A percentile compares a stretch with the other conserved stretches of the same genome.
Conservation (phyloP, 768 basidiomycete genomes). For the Boletus edulis region DNA sequence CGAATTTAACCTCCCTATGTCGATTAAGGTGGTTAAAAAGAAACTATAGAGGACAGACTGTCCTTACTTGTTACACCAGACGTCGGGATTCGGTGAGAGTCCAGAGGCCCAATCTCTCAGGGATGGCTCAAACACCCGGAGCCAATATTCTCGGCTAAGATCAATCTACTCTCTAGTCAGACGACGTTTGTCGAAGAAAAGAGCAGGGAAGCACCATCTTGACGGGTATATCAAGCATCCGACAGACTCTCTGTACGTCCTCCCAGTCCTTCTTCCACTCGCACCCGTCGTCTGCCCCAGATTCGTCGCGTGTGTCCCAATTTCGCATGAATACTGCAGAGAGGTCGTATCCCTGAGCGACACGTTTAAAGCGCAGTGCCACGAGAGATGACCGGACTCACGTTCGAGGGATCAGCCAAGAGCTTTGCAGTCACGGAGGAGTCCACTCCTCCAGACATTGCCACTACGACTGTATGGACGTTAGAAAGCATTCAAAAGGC, state of each 20-base stretch:
- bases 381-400: slow-evolving; percentile 24
- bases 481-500: background rate
- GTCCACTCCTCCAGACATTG: slow-evolving; percentile 96
- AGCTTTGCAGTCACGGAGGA: slow-evolving; percentile 86
- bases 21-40: background rate
- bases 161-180: slow-evolving; percentile 56
- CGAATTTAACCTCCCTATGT: slow-evolving; percentile 86
- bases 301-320: slow-evolving; percentile 88
- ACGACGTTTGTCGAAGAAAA: background rate
- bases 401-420: slow-evolving; percentile 54
- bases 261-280: slow-evolving; percentile 97
- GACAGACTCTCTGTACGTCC: slow-evolving; percentile 82
- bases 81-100: slow-evolving; percentile 88
- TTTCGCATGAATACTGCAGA: slow-evolving; percentile 95
- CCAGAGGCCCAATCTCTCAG: slow-evolving; percentile 75
- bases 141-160: slow-evolving; percentile 90
- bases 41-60: too few species aligned
- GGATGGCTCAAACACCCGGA: slow-evolving; percentile 84
- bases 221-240: slow-evolving; percentile 68
- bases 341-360: slow-evolving; percentile 67
- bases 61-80: slow-evolving; percentile 80
- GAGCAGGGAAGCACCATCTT: slow-evolving; percentile 48
- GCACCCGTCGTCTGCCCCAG: slow-evolving; percentile 75
- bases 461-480: slow-evolving; percentile 65
- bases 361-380: background rate